phyloP scores from a whole-genome alignment of 345 rosid species.

The Eucalyptus curtisii region DNA sequence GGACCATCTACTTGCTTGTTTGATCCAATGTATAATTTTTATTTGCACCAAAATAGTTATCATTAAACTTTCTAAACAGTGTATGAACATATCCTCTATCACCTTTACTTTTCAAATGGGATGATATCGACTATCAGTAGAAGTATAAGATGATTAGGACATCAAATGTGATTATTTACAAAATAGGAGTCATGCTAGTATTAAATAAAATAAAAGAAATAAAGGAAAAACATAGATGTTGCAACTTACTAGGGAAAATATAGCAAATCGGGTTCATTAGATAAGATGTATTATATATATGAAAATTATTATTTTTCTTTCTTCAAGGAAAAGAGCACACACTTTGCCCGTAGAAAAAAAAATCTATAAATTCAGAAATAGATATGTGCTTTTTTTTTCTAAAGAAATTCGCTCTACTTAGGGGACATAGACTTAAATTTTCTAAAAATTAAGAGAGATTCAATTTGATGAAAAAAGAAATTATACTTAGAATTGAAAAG shows the following conservation, averaged over 20 bases:
- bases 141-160: background rate
- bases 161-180: background rate
- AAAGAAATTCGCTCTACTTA: background rate
- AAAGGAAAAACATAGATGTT: background rate
- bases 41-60: background rate
- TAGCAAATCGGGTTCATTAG: background rate
- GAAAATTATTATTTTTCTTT: background rate
- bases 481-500: background rate
- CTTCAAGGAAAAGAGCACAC: background rate
- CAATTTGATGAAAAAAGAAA: background rate
- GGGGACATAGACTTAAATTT: background rate
- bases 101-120: background rate
- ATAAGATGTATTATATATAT: background rate
- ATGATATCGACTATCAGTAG: background rate
- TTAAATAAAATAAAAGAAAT: background rate
- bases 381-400: background rate
- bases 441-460: background rate
- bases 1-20: background rate
- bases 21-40: background rate
- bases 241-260: rapidly evolving
- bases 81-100: too few species aligned
- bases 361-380: background rate
- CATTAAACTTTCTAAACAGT: background rate
- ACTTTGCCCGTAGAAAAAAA: background rate
- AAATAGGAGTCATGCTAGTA: background rate